Conservation (phyloP, 2,329 filamentous ascomycete species). For the Aureobasidium leucospermi region DNA sequence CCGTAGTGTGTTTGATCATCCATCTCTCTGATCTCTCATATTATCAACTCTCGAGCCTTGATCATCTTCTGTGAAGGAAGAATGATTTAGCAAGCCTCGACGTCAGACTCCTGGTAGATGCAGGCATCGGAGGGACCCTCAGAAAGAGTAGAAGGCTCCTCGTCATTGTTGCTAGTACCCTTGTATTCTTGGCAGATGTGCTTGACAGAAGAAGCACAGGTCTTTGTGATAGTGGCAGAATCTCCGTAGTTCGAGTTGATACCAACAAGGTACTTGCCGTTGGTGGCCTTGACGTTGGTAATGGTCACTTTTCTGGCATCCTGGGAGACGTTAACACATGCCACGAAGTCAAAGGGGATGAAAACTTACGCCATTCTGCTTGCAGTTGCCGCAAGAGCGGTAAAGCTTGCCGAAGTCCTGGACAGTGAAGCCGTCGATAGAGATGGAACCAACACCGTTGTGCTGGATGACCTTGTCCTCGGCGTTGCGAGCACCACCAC, state of each 20-base stretch:
- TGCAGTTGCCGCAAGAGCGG: conserved; percentile 46
- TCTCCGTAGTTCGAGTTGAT: conserved; percentile 47
- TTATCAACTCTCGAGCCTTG: too few species aligned
- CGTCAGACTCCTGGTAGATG: conserved; percentile 25
- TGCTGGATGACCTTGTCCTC: conserved; percentile 38
- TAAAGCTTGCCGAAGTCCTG: conserved; percentile 43
- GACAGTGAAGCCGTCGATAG: conserved; percentile 36
- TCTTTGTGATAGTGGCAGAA: conserved; percentile 37
- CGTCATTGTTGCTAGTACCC: conserved; percentile 27
- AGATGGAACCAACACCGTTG: conserved; percentile 34
- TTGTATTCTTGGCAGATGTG: conserved; percentile 31
- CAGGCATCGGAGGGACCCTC: conserved; percentile 28
- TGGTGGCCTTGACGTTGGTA: conserved; percentile 35
- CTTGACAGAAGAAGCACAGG: conserved; percentile 28
- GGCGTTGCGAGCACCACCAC: conserved; percentile 33
- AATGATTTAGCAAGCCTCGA: conserved; percentile 16
- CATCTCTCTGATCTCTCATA: not conserved
- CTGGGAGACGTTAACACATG: conserved; percentile 18
- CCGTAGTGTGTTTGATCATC: not conserved
- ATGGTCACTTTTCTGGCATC: conserved; percentile 35
- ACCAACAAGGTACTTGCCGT: conserved; percentile 38
- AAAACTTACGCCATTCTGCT: conserved; percentile 7
- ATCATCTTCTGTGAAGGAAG: too few species aligned
- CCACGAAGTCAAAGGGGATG: not conserved
- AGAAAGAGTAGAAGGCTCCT: conserved; percentile 27